phyloP scores from a whole-genome alignment of 495 filamentous ascomycete species.

The Aspergillus affinis region DNA sequence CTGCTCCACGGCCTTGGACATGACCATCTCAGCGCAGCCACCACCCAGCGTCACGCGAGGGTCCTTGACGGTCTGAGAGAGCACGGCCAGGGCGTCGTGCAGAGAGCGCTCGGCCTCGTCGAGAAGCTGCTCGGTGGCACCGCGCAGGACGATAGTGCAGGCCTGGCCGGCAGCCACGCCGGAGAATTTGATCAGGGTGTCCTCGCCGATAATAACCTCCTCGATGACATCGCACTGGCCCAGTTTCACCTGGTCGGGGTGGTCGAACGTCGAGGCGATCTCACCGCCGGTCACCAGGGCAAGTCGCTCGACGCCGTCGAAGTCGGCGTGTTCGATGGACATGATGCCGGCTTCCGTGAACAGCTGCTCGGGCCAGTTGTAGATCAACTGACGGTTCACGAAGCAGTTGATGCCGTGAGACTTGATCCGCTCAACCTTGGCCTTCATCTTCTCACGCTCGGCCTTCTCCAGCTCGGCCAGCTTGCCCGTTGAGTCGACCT shows the following conservation, averaged over 20 bases:
- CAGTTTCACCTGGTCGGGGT: slow-evolving; percentile 94
- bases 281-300: slow-evolving; percentile 95
- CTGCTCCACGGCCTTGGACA: slow-evolving; percentile 96
- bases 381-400: slow-evolving; percentile 97
- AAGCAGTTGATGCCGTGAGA: slow-evolving; percentile 99
- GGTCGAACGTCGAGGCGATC: slow-evolving; percentile 96
- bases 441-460: slow-evolving; percentile 98
- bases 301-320: slow-evolving; percentile 94
- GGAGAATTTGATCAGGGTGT: slow-evolving; percentile 95
- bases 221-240: slow-evolving; percentile 95
- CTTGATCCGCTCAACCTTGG: slow-evolving; percentile 98
- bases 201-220: slow-evolving; percentile 96
- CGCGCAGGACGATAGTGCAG: slow-evolving; percentile 94
- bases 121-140: slow-evolving; percentile 92
- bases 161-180: slow-evolving; percentile 92
- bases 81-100: slow-evolving; percentile 93
- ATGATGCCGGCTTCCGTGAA: slow-evolving; percentile 97
- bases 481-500: slow-evolving; percentile 91
- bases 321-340: slow-evolving; percentile 98
- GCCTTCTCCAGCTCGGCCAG: slow-evolving; percentile 96
- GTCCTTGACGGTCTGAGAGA: slow-evolving; percentile 95
- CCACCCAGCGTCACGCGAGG: slow-evolving; percentile 92
- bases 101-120: slow-evolving; percentile 96
- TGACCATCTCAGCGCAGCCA: slow-evolving; percentile 96
- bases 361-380: slow-evolving; percentile 99